Evolutionary conservation across 2,329 filamentous ascomycete species (phyloP).

Genomic region (Aspergillus udagawae): DNA sequence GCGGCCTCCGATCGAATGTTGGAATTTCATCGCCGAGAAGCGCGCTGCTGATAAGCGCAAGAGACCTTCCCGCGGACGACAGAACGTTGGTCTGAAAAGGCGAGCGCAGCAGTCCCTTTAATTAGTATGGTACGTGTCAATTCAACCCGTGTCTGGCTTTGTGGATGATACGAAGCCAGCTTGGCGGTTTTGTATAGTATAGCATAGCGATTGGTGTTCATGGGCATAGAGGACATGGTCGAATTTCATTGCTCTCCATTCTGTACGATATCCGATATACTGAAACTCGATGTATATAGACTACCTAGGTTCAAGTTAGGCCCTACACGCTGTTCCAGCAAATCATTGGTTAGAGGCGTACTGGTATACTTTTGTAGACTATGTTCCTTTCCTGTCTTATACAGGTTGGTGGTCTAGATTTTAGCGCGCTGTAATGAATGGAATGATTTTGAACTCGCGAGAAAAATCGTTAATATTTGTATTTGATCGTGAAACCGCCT

Average conservation of each 20-base stretch:
- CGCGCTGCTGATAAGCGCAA: conserved; percentile 28
- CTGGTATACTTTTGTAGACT: neutral
- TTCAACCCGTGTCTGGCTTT: neutral
- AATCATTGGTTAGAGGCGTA: neutral
- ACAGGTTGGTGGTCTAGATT: neutral
- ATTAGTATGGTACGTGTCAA: neutral
- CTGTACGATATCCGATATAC: neutral
- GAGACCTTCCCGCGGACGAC: conserved; percentile 16
- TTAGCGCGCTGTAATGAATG: neutral
- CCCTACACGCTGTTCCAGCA: neutral
- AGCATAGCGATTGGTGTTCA: conserved; percentile 17
- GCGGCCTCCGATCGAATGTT: conserved; percentile 31
- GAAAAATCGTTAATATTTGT: neutral
- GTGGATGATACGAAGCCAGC: neutral
- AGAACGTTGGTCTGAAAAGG: conserved; percentile 23
- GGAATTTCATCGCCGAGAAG: conserved; percentile 30
- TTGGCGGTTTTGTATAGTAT: conserved; percentile 4
- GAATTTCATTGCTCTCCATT: neutral
- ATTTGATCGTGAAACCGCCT: neutral
- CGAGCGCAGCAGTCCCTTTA: conserved; percentile 10
- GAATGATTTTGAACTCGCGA: neutral
- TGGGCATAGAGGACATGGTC: neutral
- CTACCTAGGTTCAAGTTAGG: neutral
- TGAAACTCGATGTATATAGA: neutral
- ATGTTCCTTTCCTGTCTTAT: neutral